Percentiles rank a stretch among this genome's conserved stretches.
These are phyloP conservation scores for Cutaneotrichosporon sp. DNA, from an alignment of 1,284 basidiomycete species.

Conservation along the genomic window DNA sequence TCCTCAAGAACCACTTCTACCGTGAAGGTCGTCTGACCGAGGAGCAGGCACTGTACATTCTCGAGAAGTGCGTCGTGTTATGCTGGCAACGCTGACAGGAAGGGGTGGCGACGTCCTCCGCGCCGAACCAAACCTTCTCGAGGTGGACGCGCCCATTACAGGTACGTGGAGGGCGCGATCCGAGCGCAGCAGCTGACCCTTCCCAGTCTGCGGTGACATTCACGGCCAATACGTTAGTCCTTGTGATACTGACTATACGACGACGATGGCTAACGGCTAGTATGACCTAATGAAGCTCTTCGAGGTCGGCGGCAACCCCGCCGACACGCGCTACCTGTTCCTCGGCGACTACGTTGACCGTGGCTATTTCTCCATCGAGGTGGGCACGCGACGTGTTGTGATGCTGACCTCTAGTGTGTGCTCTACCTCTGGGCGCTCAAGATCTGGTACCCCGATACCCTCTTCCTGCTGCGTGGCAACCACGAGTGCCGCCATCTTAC, in stretches of 20 bases:
- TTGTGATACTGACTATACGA: neutral
- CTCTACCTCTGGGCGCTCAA: slow-evolving; percentile 88
- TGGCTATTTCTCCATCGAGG: slow-evolving; percentile 92
- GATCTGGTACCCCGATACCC: slow-evolving; percentile 85
- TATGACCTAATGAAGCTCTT: slow-evolving; percentile 98
- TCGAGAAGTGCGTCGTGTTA: slow-evolving; percentile 61
- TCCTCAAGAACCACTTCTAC: slow-evolving; percentile 98
- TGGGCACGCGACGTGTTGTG: slow-evolving; percentile 38
- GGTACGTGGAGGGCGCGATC: slow-evolving; percentile 55
- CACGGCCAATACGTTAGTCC: slow-evolving; percentile 92
- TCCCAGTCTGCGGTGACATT: slow-evolving; percentile 86
- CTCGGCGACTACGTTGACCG: slow-evolving; percentile 98
- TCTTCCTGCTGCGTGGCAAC: slow-evolving; percentile 89
- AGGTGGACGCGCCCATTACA: slow-evolving; percentile 90
- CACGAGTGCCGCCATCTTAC: slow-evolving; percentile 96
- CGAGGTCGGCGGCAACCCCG: slow-evolving; percentile 88
- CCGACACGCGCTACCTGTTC: slow-evolving; percentile 90
- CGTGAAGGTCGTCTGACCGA: slow-evolving; percentile 87
- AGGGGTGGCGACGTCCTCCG: slow-evolving; percentile 68
- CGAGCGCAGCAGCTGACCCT: slow-evolving; percentile 10
- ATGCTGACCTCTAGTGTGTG: slow-evolving; percentile 60
- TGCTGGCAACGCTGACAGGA: slow-evolving; percentile 12
- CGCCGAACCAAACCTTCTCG: slow-evolving; percentile 80
- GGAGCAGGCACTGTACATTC: slow-evolving; percentile 82
- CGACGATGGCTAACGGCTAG: slow-evolving; percentile 48